Conservation (phyloP, 1,284 basidiomycete genomes). For the Moesziomyces globuligerus region DNA sequence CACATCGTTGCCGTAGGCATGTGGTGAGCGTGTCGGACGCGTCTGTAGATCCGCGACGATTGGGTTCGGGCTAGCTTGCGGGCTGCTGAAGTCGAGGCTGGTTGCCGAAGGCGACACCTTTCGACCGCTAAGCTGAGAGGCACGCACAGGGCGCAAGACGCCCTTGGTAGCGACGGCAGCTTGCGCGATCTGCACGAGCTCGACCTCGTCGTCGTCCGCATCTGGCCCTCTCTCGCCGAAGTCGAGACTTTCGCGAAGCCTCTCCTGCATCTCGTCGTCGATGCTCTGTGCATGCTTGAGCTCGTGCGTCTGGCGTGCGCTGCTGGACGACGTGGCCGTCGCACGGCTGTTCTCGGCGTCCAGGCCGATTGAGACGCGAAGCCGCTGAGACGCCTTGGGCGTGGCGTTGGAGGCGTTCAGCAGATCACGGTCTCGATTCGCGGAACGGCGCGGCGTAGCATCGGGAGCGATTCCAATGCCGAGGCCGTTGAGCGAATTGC, state of each 20-base stretch:
- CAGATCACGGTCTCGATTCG: slow-evolving; percentile 15
- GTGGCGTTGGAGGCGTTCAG: slow-evolving; percentile 19
- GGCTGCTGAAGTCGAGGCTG: slow-evolving; percentile 15
- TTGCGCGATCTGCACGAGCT: slow-evolving; percentile 34
- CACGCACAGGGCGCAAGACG: slow-evolving; percentile 23
- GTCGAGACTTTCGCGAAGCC: slow-evolving; percentile 27
- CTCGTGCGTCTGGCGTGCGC: background rate
- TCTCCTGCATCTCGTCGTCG: slow-evolving; percentile 20
- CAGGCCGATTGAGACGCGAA: slow-evolving; percentile 21
- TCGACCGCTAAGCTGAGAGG: slow-evolving; percentile 28
- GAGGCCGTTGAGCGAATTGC: slow-evolving; percentile 29
- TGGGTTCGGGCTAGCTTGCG: slow-evolving; percentile 21
- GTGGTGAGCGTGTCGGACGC: slow-evolving; percentile 10
- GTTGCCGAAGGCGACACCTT: slow-evolving; percentile 26
- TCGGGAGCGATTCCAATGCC: slow-evolving; percentile 29
- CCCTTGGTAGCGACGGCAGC: slow-evolving; percentile 40
- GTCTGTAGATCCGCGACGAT: slow-evolving; percentile 19
- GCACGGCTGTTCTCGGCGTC: slow-evolving; percentile 4
- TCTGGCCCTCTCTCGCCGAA: slow-evolving; percentile 8
- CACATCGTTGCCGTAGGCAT: background rate
- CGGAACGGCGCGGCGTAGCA: slow-evolving; percentile 17
- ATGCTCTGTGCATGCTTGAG: background rate
- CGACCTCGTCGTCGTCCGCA: slow-evolving; percentile 35
- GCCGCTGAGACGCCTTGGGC: slow-evolving; percentile 31
- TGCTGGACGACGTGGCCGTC: background rate